Evolutionary conservation across 2,329 filamentous ascomycete species (phyloP).

Genomic region (Neofusicoccum umdonicola): DNA sequence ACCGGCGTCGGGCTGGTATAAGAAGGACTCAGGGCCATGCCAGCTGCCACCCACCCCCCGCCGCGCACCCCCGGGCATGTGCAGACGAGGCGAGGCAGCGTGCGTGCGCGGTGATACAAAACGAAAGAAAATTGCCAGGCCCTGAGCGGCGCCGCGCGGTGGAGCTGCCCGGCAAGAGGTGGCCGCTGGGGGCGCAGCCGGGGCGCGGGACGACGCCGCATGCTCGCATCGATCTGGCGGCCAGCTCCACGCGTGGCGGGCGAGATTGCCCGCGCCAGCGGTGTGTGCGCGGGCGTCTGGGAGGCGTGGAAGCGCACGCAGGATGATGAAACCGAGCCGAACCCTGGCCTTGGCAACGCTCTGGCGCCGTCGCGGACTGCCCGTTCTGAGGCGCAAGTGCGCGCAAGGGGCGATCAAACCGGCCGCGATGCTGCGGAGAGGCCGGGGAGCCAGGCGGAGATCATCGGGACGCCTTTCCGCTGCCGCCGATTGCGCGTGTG

Average conservation of each 20-base stretch:
- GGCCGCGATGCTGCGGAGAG: slow-evolving; percentile 6
- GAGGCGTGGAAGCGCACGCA: neutral
- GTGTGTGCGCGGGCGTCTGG: neutral
- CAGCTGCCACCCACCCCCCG: neutral
- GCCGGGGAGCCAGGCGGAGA: slow-evolving; percentile 9
- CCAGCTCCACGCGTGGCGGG: neutral
- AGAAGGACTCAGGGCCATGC: slow-evolving; percentile 4
- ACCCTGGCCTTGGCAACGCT: slow-evolving; percentile 11
- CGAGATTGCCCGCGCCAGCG: neutral
- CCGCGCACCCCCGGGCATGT: neutral
- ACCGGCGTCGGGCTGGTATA: slow-evolving; percentile 12
- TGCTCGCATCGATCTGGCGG: slow-evolving; percentile 2
- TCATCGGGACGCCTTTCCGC: slow-evolving; percentile 10
- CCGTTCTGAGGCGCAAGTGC: neutral
- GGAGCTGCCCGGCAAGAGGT: neutral
- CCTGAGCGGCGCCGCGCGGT: neutral
- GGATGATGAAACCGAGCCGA: slow-evolving; percentile 9
- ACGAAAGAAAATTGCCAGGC: slow-evolving; percentile 14
- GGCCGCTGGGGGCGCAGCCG: neutral
- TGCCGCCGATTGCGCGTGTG: slow-evolving; percentile 6
- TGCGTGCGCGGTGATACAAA: slow-evolving; percentile 11
- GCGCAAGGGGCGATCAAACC: neutral
- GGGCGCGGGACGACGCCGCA: slow-evolving; percentile 1
- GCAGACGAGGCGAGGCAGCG: slow-evolving; percentile 9
- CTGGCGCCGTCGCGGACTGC: neutral